Conservation (phyloP, 805 yeast species). For the Debaryomyces tyrocola region DNA sequence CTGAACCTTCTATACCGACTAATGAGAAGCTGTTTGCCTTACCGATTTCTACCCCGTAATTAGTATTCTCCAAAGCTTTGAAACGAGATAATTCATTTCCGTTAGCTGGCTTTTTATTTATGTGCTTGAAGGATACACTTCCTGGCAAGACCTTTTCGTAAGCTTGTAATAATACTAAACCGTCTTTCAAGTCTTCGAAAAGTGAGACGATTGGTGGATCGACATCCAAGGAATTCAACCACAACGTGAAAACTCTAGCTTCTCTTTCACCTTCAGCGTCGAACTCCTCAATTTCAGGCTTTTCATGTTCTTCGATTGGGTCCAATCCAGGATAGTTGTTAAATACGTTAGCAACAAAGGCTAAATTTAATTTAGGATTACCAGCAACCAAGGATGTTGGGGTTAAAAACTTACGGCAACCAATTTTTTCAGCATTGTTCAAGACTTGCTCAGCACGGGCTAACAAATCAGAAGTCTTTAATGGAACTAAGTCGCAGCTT, state of each 20-base stretch:
- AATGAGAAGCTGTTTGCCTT: conserved; percentile 88
- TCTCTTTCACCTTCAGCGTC: conserved; percentile 99
- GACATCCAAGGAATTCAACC: conserved; percentile 96
- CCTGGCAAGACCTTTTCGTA: conserved; percentile 96
- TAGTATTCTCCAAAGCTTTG: conserved; percentile 96
- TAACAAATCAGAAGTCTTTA: conserved; percentile 71
- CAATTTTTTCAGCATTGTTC: conserved; percentile 84
- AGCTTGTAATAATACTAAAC: conserved; percentile 84
- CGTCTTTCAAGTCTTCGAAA: conserved; percentile 95
- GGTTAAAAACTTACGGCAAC: conserved; percentile 91
- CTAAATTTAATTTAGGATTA: conserved; percentile 93
- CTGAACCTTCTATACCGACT: conserved; percentile 98
- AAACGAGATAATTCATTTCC: conserved; percentile 82
- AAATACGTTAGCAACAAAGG: conserved; percentile 95
- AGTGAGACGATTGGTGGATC: conserved; percentile 90
- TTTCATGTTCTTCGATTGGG: conserved; percentile 88
- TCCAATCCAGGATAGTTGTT: conserved; percentile 96
- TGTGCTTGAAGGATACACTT: conserved; percentile 71
- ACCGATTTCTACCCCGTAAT: conserved; percentile 96
- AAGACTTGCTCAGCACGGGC: conserved; percentile 87
- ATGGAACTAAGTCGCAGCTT: conserved; percentile 76
- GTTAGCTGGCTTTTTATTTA: conserved; percentile 78
- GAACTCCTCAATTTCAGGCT: conserved; percentile 93
- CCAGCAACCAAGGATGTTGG: conserved; percentile 93
- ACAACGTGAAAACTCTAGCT: conserved; percentile 95